Base-by-base conservation (phyloP, 140 eudicot species). In the Oenanthe javanica region DNA sequence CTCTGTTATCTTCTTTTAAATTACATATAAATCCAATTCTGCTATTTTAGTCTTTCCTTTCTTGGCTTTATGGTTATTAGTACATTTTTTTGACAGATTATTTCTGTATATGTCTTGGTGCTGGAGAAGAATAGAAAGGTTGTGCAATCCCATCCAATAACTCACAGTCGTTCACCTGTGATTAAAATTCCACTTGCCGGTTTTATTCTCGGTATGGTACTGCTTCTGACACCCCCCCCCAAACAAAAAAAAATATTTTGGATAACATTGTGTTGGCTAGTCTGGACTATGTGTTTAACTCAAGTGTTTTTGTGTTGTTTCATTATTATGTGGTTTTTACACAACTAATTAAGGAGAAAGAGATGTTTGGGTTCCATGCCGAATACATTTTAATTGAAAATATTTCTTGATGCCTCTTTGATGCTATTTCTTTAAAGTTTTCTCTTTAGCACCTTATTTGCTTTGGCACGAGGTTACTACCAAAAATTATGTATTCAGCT, bases 121-220 rank as follows among this genome's bases (percentile, higher is more conserved):
- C 16, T 92, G 70, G 93, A 90, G 85, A 84, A 87, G 78, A 84
- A 27, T 40, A 77, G 51, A 42, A 81, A 79, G 10, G 72, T 77
- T 61, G 79, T 75, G 50, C 82, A 67, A 78, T 48, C 77, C 25
- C 83, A 25, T 21, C 75, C 87, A 55, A 69, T 66, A n/a, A 27
- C 18, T 47, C 75, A 69, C 57, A 79, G 88, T n/a, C 40, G 40
- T 57, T 23, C 43, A 70, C 77, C 86, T 63, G 42, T 54, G 27
- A 72, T 84, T 45, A 79, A 89, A 25, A 81, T 93, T 63, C 88
- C 92, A 73, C 85, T 93, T 81, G 97, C 96, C 45, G 91, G 96
- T 77, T 86, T 91, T 48, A 63, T 93, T 75, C 66, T 91, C 64
- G 98, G 98, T 93, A 88, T 72, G 84, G 77, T 46, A 31, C 12